These are phyloP conservation scores for Phytophthora boehmeriae DNA, from an alignment of 352 stramenopile species.

Conservation along the genomic window DNA sequence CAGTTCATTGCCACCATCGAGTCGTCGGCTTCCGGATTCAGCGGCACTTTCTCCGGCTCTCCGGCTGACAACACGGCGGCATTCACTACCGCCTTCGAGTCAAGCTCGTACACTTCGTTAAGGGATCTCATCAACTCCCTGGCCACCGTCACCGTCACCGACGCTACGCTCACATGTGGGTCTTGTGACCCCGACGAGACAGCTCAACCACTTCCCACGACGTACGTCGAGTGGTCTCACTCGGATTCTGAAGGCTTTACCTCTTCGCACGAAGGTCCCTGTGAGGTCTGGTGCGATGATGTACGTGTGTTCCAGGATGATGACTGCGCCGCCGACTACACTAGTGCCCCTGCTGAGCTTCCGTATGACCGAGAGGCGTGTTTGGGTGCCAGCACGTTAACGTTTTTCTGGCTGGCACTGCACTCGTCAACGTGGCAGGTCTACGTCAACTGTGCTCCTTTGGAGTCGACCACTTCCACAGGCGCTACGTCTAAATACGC, in stretches of 20 bases:
- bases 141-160: constrained; percentile 23
- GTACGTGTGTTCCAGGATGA: constrained; percentile 16
- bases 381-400: constrained; percentile 28
- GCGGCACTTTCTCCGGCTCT: constrained; percentile 21
- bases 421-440: constrained; percentile 46
- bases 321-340: constrained; percentile 29
- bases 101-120: constrained; percentile 29
- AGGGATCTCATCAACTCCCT: constrained; percentile 25
- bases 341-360: constrained; percentile 30
- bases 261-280: constrained; percentile 43
- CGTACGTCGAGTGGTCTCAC: constrained; percentile 28
- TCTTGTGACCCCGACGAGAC: constrained; percentile 21
- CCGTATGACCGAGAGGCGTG: constrained; percentile 39
- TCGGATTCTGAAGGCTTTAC: constrained; percentile 34
- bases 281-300: constrained; percentile 54
- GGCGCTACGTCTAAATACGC: constrained; percentile 26
- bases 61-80: constrained; percentile 28
- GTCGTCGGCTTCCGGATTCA: constrained; percentile 20
- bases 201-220: constrained; percentile 20
- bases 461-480: constrained; percentile 15
- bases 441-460: constrained; percentile 39
- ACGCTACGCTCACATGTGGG: constrained; percentile 28
- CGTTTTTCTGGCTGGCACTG: constrained; percentile 49
- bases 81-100: constrained; percentile 26
- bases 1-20: constrained; percentile 41